These are phyloP conservation scores for Tylopilus orsonianus DNA, from an alignment of 1,284 basidiomycete genomes.

Conservation along the genomic window DNA sequence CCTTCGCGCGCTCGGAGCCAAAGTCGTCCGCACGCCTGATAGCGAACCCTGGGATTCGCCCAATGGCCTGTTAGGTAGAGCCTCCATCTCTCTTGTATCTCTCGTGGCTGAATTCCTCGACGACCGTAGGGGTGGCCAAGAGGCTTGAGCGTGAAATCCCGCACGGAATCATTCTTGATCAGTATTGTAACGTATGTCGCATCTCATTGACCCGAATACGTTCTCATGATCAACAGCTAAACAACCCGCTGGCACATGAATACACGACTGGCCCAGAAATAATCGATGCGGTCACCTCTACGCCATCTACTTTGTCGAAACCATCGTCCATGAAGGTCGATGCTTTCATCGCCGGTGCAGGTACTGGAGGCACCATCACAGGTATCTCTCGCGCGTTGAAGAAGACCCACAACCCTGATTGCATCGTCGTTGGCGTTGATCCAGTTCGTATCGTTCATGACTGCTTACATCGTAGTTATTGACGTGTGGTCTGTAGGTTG, in stretches of 20 bases:
- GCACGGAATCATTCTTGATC: slow-evolving; percentile 87
- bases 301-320: slow-evolving; percentile 52
- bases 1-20: slow-evolving; percentile 87
- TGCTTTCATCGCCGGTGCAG: slow-evolving; percentile 85
- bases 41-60: slow-evolving; percentile 84
- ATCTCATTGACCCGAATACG: neutral
- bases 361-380: slow-evolving; percentile 93
- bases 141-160: slow-evolving; percentile 80
- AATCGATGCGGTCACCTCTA: slow-evolving; percentile 66
- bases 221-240: slow-evolving; percentile 42
- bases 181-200: slow-evolving; percentile 71
- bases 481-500: slow-evolving; percentile 49
- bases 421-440: slow-evolving; percentile 84
- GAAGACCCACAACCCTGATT: slow-evolving; percentile 69
- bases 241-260: slow-evolving; percentile 92
- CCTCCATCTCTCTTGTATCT: slow-evolving; percentile 37
- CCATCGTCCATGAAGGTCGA: slow-evolving; percentile 77
- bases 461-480: neutral
- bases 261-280: slow-evolving; percentile 88
- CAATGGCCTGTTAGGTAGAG: slow-evolving; percentile 87
- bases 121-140: slow-evolving; percentile 79
- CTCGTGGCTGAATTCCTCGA: slow-evolving; percentile 83
- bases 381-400: slow-evolving; percentile 85
- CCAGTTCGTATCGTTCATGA: slow-evolving; percentile 57
- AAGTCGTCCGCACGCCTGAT: slow-evolving; percentile 93